Conservation (phyloP, 2,329 filamentous ascomycete species). For the Macrophomina pseudophaseolina region DNA sequence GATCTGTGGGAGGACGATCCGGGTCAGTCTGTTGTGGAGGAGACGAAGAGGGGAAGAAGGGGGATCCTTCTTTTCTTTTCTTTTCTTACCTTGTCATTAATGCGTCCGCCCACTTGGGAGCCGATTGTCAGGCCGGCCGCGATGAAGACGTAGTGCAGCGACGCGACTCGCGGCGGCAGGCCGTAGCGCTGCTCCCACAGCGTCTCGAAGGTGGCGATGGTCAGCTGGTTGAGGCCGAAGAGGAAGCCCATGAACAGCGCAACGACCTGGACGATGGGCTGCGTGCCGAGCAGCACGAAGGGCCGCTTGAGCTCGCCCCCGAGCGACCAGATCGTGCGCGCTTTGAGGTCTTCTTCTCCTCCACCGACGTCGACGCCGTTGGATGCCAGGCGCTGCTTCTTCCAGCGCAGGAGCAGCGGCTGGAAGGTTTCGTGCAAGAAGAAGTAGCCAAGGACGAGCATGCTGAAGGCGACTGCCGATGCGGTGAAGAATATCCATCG, state of each 20-base stretch:
- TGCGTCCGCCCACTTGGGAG: constrained; percentile 48
- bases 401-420: constrained; percentile 35
- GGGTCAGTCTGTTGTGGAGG: too few relatives aligned
- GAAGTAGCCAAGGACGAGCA: constrained; percentile 20
- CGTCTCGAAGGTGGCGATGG: constrained; percentile 65
- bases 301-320: constrained; percentile 31
- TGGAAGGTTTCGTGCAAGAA: constrained; percentile 37
- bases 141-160: constrained; percentile 67
- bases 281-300: constrained; percentile 29
- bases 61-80: neutral
- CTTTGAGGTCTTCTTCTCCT: constrained; percentile 2
- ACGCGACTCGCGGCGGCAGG: constrained; percentile 61
- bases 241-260: constrained; percentile 66
- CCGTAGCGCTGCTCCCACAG: constrained; percentile 63
- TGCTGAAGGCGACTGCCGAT: constrained; percentile 43
- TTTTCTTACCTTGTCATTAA: constrained; percentile 59
- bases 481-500: neutral
- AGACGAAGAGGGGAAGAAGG: neutral
- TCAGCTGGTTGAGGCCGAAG: constrained; percentile 68
- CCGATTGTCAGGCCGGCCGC: constrained; percentile 64
- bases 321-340: constrained; percentile 27
- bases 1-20: constrained; percentile 13
- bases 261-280: constrained; percentile 55
- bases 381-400: constrained; percentile 50
- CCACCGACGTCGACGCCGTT: too few relatives aligned